Evolutionary conservation across 371 early-diverging fungal species (phyloP).

Genomic region (Cokeromyces recurvatus): DNA sequence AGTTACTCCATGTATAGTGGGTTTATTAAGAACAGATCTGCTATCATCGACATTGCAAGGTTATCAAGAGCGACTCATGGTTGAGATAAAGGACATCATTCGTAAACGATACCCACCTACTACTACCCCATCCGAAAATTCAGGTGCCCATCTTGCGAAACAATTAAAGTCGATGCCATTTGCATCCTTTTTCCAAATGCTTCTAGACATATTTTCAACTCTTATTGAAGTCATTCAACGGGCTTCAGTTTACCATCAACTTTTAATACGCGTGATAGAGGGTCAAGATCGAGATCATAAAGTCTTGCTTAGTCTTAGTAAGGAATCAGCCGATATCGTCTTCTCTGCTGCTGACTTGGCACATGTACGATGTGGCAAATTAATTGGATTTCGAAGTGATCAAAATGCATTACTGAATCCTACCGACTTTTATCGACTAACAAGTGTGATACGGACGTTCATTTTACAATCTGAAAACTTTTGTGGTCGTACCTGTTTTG

Average conservation of each 20-base stretch:
- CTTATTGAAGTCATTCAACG: slow-evolving; percentile 62
- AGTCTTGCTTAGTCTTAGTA: slow-evolving; percentile 15
- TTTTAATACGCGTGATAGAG: slow-evolving; percentile 47
- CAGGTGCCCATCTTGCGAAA: slow-evolving; percentile 23
- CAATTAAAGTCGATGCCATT: slow-evolving; percentile 71
- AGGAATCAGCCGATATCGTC: slow-evolving; percentile 62
- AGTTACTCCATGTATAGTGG: slow-evolving; percentile 67
- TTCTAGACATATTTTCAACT: slow-evolving; percentile 64
- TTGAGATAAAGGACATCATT: slow-evolving; percentile 70
- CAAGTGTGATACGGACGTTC: slow-evolving; percentile 73
- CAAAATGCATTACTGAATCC: slow-evolving; percentile 85
- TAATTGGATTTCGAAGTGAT: slow-evolving; percentile 80
- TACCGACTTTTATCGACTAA: slow-evolving; percentile 81
- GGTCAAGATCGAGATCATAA: slow-evolving; percentile 12
- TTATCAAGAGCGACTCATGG: slow-evolving; percentile 67
- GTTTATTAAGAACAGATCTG: slow-evolving; percentile 70
- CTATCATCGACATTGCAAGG: slow-evolving; percentile 61
- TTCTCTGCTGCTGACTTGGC: slow-evolving; percentile 74
- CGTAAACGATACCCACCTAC: slow-evolving; percentile 48
- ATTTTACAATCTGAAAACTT: slow-evolving; percentile 66
- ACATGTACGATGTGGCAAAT: slow-evolving; percentile 83
- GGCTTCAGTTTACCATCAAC: slow-evolving; percentile 55
- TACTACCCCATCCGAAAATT: slow-evolving; percentile 1
- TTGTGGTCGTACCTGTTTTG: slow-evolving; percentile 82
- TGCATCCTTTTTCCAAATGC: slow-evolving; percentile 72